Evolutionary conservation across 306 rosid species (phyloP), one percentile per base, ranked within the genome.

Genomic region (Acacia melanoxylon): DNA sequence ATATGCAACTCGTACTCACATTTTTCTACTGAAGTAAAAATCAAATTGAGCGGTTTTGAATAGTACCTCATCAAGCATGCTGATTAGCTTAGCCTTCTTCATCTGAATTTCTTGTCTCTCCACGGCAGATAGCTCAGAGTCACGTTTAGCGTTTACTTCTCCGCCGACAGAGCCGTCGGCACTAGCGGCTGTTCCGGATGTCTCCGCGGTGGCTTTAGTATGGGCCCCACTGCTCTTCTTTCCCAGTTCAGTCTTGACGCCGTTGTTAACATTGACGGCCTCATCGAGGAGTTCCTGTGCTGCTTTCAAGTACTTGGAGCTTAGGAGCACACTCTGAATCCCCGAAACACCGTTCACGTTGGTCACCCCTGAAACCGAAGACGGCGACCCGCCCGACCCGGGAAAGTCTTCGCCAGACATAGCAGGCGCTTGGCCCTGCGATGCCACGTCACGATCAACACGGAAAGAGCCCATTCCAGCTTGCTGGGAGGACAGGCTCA

Each of bases 31-130:
- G 8, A 46, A 68, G 74, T 68, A 2, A n/a, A 37, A 10, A 41
- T 40, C 16, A 40, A 9, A 68, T 68, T 10, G 16, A 61, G 2
- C 16, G 20, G 31, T 11, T 1, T 40, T 9, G 7, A 40, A n/a
- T 10, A 12, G 68, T 87, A 95, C 99, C 98, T 95, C 98, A 67
- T 95, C 97, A 41, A 92, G 98, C 99, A 95, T 95, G 91, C 17
- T 83, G 42, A 95, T 92, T 15, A 95, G 90, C 89, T 93, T 95
- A 20, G 94, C 97, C 62, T 93, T 95, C 91, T 93, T 95, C 97
- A 92, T 93, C 90, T 95, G 99, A 62, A 93, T 86, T 76, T 95
- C 99, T 84, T 95, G 99, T 85, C 99, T 89, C 84, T 95, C 99
- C 0, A 93, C 90, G 1, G 99, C 85, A 29, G 97, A 88, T 29